A percentile compares a stretch with the other conserved stretches of the same genome.
Evolutionary conservation across 2,329 filamentous ascomycete species (phyloP).

Genomic region (Calonectria pseudoturangicola): DNA sequence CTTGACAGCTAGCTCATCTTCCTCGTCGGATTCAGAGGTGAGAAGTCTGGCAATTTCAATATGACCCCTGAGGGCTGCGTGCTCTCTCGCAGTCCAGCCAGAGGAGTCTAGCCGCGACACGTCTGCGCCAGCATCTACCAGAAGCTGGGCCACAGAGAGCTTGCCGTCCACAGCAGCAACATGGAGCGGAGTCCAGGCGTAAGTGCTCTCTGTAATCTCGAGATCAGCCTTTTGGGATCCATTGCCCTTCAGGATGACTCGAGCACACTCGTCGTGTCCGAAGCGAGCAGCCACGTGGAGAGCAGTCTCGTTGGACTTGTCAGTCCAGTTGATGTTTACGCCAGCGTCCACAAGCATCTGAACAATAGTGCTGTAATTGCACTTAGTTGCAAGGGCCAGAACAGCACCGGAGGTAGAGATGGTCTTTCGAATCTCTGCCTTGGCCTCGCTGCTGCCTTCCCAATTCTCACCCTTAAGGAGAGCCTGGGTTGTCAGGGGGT

Average conservation of each 20-base stretch:
- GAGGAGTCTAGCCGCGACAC: slow-evolving; percentile 86
- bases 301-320: slow-evolving; percentile 92
- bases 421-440: slow-evolving; percentile 78
- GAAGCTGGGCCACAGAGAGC: slow-evolving; percentile 81
- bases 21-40: slow-evolving; percentile 67
- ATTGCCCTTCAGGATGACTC: slow-evolving; percentile 82
- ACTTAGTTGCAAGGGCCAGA: slow-evolving; percentile 89
- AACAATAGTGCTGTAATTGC: slow-evolving; percentile 90
- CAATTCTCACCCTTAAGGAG: slow-evolving; percentile 88
- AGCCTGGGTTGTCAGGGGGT: slow-evolving; percentile 88
- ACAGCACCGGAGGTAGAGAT: slow-evolving; percentile 91
- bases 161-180: slow-evolving; percentile 94
- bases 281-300: slow-evolving; percentile 94
- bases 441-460: slow-evolving; percentile 78
- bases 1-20: slow-evolving; percentile 51
- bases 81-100: slow-evolving; percentile 95
- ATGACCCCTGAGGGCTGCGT: slow-evolving; percentile 92
- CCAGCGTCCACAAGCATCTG: slow-evolving; percentile 91
- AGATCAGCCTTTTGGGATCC: slow-evolving; percentile 83
- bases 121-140: slow-evolving; percentile 87
- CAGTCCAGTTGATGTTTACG: slow-evolving; percentile 94
- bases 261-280: slow-evolving; percentile 87
- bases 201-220: slow-evolving; percentile 87
- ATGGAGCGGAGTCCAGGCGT: slow-evolving; percentile 96
- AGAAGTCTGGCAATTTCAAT: slow-evolving; percentile 85